Percentiles rank a stretch among this genome's conserved stretches.
Conservation (phyloP, 2,329 filamentous ascomycete genomes). For the Exophiala sp. region DNA sequence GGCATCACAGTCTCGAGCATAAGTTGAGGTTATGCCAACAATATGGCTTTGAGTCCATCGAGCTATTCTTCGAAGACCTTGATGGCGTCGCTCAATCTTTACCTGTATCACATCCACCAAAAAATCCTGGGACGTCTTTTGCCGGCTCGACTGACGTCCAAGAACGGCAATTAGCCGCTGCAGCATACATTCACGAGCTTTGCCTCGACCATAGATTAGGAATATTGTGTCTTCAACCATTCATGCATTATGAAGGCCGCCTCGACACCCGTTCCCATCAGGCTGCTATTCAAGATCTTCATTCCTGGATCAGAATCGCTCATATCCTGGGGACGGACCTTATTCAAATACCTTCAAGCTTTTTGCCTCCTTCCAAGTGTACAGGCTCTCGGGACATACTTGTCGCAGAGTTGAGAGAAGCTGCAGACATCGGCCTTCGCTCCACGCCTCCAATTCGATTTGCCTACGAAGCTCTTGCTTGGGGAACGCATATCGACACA, state of each 20-base stretch:
- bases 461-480: conserved; percentile 70
- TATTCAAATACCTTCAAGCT: conserved; percentile 71
- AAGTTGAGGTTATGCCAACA: conserved; percentile 67
- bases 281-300: conserved; percentile 59
- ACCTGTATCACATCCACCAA: conserved; percentile 6
- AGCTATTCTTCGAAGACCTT: conserved; percentile 76
- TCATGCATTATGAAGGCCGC: conserved; percentile 74
- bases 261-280: conserved; percentile 58
- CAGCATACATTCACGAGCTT: conserved; percentile 21
- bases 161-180: conserved; percentile 20
- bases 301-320: conserved; percentile 67
- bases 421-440: conserved; percentile 60
- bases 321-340: conserved; percentile 64
- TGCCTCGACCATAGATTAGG: conserved; percentile 15
- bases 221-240: conserved; percentile 49
- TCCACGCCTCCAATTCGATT: conserved; percentile 57
- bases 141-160: conserved; percentile 11
- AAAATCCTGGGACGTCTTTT: conserved; percentile 14
- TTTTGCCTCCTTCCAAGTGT: conserved; percentile 50
- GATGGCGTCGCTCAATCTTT: conserved; percentile 51
- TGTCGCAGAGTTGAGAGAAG: conserved; percentile 23
- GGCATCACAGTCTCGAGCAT: conserved; percentile 62
- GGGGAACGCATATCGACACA: conserved; percentile 65
- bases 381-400: conserved; percentile 50
- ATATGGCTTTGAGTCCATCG: conserved; percentile 66